Conservation (phyloP, 345 rosid genomes). For the Corchorus olitorius region DNA sequence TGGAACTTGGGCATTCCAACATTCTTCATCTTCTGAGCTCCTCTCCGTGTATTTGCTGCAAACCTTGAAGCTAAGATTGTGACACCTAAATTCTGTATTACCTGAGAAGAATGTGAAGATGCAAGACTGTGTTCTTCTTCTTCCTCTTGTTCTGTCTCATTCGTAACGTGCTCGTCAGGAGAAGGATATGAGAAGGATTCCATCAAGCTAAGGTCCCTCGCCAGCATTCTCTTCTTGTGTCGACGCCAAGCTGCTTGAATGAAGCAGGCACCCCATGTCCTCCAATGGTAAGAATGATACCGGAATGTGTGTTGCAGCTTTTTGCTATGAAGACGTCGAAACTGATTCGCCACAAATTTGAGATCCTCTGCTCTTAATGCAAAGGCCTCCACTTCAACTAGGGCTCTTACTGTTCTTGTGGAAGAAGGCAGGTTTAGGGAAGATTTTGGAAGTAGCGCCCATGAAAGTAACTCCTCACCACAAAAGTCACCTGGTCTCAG, state of each 20-base stretch:
- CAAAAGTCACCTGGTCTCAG: constrained; percentile 65
- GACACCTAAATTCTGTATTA: constrained; percentile 63
- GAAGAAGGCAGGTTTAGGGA: constrained; percentile 57
- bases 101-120: constrained; percentile 38
- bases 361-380: constrained; percentile 65
- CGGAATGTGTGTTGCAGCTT: constrained; percentile 63
- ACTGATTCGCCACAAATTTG: constrained; percentile 67
- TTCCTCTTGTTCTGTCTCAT: constrained; percentile 27
- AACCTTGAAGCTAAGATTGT: constrained; percentile 78
- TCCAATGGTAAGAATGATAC: constrained; percentile 67
- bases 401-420: constrained; percentile 59
- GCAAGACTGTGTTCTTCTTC: constrained; percentile 21
- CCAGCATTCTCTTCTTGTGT: constrained; percentile 47
- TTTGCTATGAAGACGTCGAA: constrained; percentile 66
- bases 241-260: constrained; percentile 65
- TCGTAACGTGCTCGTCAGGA: constrained; percentile 28
- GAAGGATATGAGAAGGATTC: constrained; percentile 43
- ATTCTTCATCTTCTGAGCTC: constrained; percentile 69
- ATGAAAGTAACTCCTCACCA: constrained; percentile 71
- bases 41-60: constrained; percentile 85
- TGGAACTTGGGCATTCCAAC: constrained; percentile 67
- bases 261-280: constrained; percentile 74
- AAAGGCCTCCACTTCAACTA: constrained; percentile 65
- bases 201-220: constrained; percentile 39
- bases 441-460: constrained; percentile 65